Evolutionary conservation across 306 rosid species (phyloP), one percentile per base, ranked within the genome.

Genomic region (Datisca glomerata): DNA sequence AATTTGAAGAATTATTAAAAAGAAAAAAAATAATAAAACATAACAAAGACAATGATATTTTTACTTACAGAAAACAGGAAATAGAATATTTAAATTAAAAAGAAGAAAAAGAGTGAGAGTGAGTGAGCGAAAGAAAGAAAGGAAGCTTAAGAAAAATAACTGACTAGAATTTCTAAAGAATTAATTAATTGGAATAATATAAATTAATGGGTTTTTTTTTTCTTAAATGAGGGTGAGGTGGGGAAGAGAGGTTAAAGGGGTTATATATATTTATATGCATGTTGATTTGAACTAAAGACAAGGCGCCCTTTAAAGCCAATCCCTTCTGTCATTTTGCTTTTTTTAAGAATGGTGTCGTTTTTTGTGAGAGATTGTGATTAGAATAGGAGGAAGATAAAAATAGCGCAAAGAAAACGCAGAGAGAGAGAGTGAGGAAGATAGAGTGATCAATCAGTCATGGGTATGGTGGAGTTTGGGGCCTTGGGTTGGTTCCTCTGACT

Each of bases 231-330:
- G 52, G 15, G 52, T 16, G 51, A 7, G 15, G 41, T 14, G 51
- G 17, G 51, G 39, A 38, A 7, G 17, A 18, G 40, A 19, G 15
- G 24, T 44, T 6, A 0, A 10, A 20, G 3, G 3, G 25, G 33
- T 19, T 15, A 9, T 35, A 24, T 13, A 47, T 50, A 59, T 42
- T 40, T 36, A 18, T 55, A 45, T 40, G 16, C 13, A 50, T 10
- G 23, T 51, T 45, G 64, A 67, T 59, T 66, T 61, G 67, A 72
- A 63, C 79, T 47, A 62, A 53, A 44, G 69, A 57, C 69, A 53
- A 61, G 63, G 60, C 61, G 56, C 57, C 33, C 54, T 57, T 35
- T 37, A 38, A 56, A 57, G 31, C 56, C 25, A 45, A 72, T 67
- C 67, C 71, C 15, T 57, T 67, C 59, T 66, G 71, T 67, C 79